Conservation (phyloP, 495 filamentous ascomycete species). For the Symbiotaphrina buchneri region DNA sequence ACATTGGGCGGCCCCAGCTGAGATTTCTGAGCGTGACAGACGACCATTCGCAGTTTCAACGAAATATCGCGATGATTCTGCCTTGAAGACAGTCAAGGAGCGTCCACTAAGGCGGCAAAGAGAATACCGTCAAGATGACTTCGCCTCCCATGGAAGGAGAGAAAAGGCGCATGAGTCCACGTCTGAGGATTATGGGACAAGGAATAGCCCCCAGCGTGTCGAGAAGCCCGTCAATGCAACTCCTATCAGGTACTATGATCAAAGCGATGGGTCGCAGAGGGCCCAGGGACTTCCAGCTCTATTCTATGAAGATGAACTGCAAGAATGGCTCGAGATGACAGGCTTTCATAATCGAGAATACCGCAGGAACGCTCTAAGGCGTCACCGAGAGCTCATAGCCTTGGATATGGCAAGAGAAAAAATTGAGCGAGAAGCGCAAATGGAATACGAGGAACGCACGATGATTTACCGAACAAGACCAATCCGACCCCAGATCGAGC, state of each 20-base stretch:
- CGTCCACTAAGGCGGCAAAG: conserved; percentile 1
- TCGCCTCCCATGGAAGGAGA: not conserved
- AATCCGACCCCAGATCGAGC: no score
- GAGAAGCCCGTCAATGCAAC: not conserved
- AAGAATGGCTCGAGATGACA: conserved; percentile 37
- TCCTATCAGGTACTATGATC: no score
- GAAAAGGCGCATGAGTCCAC: not conserved
- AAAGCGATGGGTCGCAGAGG: not conserved
- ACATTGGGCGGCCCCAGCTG: no score
- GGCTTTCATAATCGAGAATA: conserved; percentile 28
- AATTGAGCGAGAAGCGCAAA: conserved; percentile 14
- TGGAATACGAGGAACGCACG: conserved; percentile 11
- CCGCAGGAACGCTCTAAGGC: conserved; percentile 21
- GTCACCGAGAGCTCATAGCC: conserved; percentile 17
- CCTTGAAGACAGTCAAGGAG: no score
- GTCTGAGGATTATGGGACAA: not conserved
- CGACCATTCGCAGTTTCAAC: no score
- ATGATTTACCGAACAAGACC: no score
- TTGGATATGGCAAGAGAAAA: conserved; percentile 17
- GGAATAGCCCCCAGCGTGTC: not conserved
- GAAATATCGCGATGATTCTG: no score
- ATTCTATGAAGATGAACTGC: conserved; percentile 17
- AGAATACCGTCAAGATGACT: not conserved
- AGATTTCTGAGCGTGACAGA: no score
- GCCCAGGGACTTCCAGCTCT: not conserved